Percentiles rank a stretch among this genome's conserved stretches.
Conservation (phyloP, 768 basidiomycete species). For the Hygrophorus russula region DNA sequence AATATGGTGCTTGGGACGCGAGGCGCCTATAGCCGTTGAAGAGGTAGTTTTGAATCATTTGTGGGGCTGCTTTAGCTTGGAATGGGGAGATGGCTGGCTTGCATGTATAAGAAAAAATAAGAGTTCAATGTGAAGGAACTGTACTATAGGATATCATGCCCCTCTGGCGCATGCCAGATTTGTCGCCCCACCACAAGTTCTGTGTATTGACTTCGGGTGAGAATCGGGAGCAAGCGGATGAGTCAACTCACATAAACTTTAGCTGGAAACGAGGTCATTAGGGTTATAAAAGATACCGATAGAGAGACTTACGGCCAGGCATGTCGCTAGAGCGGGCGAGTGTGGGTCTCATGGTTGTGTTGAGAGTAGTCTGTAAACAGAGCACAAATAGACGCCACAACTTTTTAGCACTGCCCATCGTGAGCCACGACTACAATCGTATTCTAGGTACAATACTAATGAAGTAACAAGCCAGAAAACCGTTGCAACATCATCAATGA, state of each 20-base stretch:
- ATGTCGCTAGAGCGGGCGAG: slow-evolving; percentile 56
- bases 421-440: slow-evolving; percentile 4
- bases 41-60: slow-evolving; percentile 62
- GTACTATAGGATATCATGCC: slow-evolving; percentile 82
- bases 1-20: slow-evolving; percentile 50
- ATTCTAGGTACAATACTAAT: not conserved
- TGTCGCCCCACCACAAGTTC: slow-evolving; percentile 90
- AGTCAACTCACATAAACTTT: slow-evolving; percentile 65
- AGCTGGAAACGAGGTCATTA: slow-evolving; percentile 27
- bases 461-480: not conserved
- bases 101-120: not conserved
- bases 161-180: slow-evolving; percentile 53
- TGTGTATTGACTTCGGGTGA: slow-evolving; percentile 15
- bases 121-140: slow-evolving; percentile 39
- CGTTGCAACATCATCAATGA: slow-evolving; percentile 38
- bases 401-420: slow-evolving; percentile 22
- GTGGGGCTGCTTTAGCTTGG: slow-evolving; percentile 62
- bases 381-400: slow-evolving; percentile 15
- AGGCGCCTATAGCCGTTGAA: slow-evolving; percentile 83
- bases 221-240: not conserved
- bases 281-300: slow-evolving; percentile 4
- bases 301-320: slow-evolving; percentile 63
- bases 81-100: slow-evolving; percentile 69
- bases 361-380: slow-evolving; percentile 12
- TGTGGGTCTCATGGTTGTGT: slow-evolving; percentile 62